Base-by-base conservation (phyloP, 352 stramenopile species). In the Blastocystis sp. region DNA sequence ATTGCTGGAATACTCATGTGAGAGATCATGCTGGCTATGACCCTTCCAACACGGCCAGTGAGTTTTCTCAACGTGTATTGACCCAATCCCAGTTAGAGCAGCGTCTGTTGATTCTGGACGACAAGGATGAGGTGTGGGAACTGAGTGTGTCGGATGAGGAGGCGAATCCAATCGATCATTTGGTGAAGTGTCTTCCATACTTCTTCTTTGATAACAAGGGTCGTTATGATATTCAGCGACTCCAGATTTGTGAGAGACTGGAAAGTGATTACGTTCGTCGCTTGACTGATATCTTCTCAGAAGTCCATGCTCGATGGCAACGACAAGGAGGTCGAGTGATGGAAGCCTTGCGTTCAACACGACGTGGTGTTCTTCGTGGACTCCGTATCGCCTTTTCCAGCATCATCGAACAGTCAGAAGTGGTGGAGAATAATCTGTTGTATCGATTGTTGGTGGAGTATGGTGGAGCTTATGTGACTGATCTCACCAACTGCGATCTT, bases 131-230 rank as follows among this genome's bases (percentile, higher is more conserved):
- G 4, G 73, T 84, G 22, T 84, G 73, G 73, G 73, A 60, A 9
- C 27, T 84, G 51, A 64, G n/a, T 9, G 24, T 6, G 5, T 37
- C 48, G 9, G 53, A 84, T n/a, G 56, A n/a, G 5, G 6, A n/a
- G 19, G 3, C 56, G 19, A 62, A 62, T 33, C 73, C 73, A 4
- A 30, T 42, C 44, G 53, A 57, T 22, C 58, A 56, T 66, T 51
- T 84, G 17, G 59, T 84, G 53, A 84, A 84, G 27, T 84, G 73
- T 57, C 59, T 84, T n/a, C 73, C 73, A 1, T 84, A 84, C 27
- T 53, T 51, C 53, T 84, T 84, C 56, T 84, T 84, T 57, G 73
- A 84, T 57, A 54, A 35, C 24, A 84, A 84, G 53, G 48, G 30
- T 48, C 27, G 30, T 19, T 84, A 84, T 57, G 53, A 48, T 33